phyloP scores from a whole-genome alignment of 371 early-diverging fungal species.

The Mortierella sp. region DNA sequence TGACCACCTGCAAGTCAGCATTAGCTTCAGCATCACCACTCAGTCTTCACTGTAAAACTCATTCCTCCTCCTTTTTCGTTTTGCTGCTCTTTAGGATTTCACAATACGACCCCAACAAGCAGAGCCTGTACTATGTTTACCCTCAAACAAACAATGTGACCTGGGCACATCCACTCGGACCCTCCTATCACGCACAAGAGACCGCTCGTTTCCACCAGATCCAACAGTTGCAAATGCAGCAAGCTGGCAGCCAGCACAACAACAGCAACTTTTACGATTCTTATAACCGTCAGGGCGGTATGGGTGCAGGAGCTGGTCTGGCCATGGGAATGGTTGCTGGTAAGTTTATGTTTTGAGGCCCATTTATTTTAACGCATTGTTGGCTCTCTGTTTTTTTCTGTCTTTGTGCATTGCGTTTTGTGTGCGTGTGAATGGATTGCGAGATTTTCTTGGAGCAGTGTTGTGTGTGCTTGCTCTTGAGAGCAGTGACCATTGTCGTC shows the following conservation, averaged over 20 bases:
- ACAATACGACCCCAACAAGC: constrained; percentile 43
- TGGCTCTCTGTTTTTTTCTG: constrained; percentile 1
- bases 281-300: constrained; percentile 50
- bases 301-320: constrained; percentile 42
- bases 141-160: constrained; percentile 45
- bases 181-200: constrained; percentile 40
- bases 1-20: not conserved
- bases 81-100: constrained; percentile 31
- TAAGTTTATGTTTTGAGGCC: constrained; percentile 6
- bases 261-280: constrained; percentile 18
- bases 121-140: constrained; percentile 50
- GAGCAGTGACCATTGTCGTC: not conserved
- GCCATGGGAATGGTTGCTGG: constrained; percentile 52
- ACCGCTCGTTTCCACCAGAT: constrained; percentile 47
- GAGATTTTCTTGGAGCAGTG: not conserved
- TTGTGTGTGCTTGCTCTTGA: not conserved
- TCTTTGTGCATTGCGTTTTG: not conserved
- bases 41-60: not conserved
- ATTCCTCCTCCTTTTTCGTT: not conserved
- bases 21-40: not conserved
- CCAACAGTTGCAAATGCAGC: constrained; percentile 28
- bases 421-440: not conserved
- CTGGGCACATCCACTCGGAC: constrained; percentile 49
- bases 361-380: not conserved
- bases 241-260: constrained; percentile 12